phyloP scores from a whole-genome alignment of 352 stramenopile species.

The Globisporangium megalacanthum region DNA sequence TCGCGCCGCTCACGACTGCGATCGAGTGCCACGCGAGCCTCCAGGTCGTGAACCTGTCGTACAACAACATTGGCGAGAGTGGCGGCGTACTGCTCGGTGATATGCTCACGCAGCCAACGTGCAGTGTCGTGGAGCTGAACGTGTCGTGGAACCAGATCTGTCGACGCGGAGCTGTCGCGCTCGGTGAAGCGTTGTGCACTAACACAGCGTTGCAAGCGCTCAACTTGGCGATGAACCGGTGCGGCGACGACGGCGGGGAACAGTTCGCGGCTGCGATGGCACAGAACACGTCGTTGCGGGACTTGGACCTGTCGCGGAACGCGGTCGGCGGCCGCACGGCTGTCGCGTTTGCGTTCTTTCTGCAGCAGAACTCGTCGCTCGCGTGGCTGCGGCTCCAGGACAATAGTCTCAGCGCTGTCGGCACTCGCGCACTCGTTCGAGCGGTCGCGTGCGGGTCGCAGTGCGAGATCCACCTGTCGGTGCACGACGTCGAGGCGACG shows the following conservation, averaged over 20 bases:
- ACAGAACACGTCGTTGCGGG: conserved; percentile 36
- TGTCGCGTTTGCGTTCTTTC: conserved; percentile 54
- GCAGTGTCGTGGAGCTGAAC: conserved; percentile 41
- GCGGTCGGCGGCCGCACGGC: conserved; percentile 45
- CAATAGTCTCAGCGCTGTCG: conserved; percentile 49
- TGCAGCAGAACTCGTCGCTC: conserved; percentile 40
- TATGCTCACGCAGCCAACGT: conserved; percentile 52
- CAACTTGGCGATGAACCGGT: conserved; percentile 68
- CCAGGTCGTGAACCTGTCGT: conserved; percentile 50
- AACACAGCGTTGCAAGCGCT: conserved; percentile 42
- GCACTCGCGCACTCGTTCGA: conserved; percentile 44
- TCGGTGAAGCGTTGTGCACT: conserved; percentile 46
- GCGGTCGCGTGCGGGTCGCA: conserved; percentile 40
- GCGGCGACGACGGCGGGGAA: conserved; percentile 53
- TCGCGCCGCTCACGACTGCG: conserved; percentile 40
- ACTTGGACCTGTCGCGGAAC: conserved; percentile 59
- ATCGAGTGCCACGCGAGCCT: conserved; percentile 50
- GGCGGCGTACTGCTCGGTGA: conserved; percentile 47
- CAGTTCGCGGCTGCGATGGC: conserved; percentile 46
- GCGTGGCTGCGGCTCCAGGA: conserved; percentile 40
- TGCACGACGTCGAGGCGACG: conserved; percentile 38
- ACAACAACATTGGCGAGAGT: conserved; percentile 55
- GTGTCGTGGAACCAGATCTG: conserved; percentile 75
- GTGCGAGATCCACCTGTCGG: conserved; percentile 53
- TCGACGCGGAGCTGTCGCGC: conserved; percentile 34